phyloP scores from a whole-genome alignment of 805 yeast species.

The Lachancea dasiensis region DNA sequence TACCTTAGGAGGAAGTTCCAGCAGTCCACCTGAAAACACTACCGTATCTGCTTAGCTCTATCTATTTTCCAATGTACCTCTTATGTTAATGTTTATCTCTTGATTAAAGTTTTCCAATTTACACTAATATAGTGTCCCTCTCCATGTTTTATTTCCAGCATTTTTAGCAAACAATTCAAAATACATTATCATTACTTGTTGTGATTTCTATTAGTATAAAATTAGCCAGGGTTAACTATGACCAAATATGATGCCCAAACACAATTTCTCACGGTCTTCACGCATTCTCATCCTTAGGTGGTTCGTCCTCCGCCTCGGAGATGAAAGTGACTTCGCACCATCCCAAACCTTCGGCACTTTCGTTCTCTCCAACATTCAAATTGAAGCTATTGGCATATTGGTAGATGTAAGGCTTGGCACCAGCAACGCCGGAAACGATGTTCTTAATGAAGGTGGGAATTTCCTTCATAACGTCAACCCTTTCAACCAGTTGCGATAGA shows the following conservation, averaged over 20 bases:
- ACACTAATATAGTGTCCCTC: background rate
- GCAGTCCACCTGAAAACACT: too few relatives aligned
- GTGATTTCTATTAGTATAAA: slow-evolving; percentile 4
- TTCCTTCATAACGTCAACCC: slow-evolving; percentile 97
- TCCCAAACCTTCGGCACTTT: slow-evolving; percentile 25
- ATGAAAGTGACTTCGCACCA: slow-evolving; percentile 33
- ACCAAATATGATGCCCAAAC: too few relatives aligned
- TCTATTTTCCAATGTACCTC: too few relatives aligned
- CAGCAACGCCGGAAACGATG: slow-evolving; percentile 90
- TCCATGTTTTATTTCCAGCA: background rate
- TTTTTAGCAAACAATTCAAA: background rate
- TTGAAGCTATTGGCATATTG: slow-evolving; percentile 61
- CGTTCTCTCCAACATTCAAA: slow-evolving; percentile 19
- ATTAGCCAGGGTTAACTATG: slow-evolving; percentile 1
- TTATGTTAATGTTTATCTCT: too few relatives aligned
- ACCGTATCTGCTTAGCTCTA: too few relatives aligned
- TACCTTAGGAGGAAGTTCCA: too few relatives aligned
- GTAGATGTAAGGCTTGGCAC: slow-evolving; percentile 94
- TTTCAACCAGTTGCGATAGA: slow-evolving; percentile 61
- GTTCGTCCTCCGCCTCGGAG: slow-evolving; percentile 27
- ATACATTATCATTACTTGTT: slow-evolving; percentile 3
- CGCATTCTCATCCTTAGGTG: slow-evolving; percentile 23
- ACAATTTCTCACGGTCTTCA: slow-evolving; percentile 5
- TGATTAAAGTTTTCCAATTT: too few relatives aligned
- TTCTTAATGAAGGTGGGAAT: slow-evolving; percentile 90